Evolutionary conservation across 208 protist species (phyloP).

Genomic region (Crithidia mellificae): DNA sequence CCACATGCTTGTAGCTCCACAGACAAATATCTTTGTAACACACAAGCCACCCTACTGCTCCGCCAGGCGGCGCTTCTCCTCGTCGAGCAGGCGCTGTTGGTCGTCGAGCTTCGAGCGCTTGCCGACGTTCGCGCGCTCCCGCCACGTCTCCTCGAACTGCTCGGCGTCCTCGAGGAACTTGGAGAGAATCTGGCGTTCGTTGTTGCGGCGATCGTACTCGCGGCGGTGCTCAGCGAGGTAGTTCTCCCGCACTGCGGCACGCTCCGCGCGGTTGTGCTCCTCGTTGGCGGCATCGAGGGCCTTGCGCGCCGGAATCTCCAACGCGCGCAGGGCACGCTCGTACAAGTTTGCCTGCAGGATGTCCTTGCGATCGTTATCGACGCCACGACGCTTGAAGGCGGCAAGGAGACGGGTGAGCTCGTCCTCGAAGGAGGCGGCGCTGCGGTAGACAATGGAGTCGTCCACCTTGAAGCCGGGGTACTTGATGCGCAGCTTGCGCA

Average conservation of each 20-base stretch:
- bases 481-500: slow-evolving; percentile 65
- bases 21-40: no score
- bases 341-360: slow-evolving; percentile 68
- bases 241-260: slow-evolving; percentile 57
- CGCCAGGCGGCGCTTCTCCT: slow-evolving; percentile 68
- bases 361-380: slow-evolving; percentile 56
- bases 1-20: no score
- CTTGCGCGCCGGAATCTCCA: slow-evolving; percentile 75
- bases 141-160: slow-evolving; percentile 59
- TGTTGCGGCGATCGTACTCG: slow-evolving; percentile 76
- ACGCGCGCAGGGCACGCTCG: slow-evolving; percentile 66
- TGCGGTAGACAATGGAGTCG: slow-evolving; percentile 54
- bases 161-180: slow-evolving; percentile 65
- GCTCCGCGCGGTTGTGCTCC: slow-evolving; percentile 57
- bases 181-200: slow-evolving; percentile 56
- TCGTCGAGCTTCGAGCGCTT: slow-evolving; percentile 82
- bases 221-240: slow-evolving; percentile 75
- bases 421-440: slow-evolving; percentile 62
- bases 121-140: slow-evolving; percentile 29
- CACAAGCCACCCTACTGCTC: slow-evolving; percentile 4
- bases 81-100: slow-evolving; percentile 67
- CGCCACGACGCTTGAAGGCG: slow-evolving; percentile 49
- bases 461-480: slow-evolving; percentile 72
- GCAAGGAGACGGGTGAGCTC: slow-evolving; percentile 64
- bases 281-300: slow-evolving; percentile 50